Percentiles rank a stretch among this genome's conserved stretches.
These are phyloP conservation scores for Geoglossum glabrum DNA, from an alignment of 495 filamentous ascomycete species.

Conservation along the genomic window DNA sequence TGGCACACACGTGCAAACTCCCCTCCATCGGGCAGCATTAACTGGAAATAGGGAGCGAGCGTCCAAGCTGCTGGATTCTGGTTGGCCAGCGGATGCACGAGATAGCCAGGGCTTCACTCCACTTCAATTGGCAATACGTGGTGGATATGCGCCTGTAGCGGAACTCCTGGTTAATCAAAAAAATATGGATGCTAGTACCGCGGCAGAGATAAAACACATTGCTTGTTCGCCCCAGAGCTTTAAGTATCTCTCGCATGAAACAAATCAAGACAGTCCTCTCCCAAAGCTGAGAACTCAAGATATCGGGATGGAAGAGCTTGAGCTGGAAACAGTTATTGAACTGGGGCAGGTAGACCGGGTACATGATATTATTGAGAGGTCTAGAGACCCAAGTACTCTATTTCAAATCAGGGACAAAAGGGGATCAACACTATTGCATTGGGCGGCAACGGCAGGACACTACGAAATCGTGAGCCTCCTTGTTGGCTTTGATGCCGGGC, in stretches of 20 bases:
- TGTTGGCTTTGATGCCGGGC: background rate
- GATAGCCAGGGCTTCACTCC: background rate
- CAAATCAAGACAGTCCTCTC: too few relatives aligned
- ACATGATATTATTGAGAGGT: background rate
- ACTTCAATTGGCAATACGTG: background rate
- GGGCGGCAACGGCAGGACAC: background rate
- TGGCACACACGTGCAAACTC: background rate
- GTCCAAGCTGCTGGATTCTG: background rate
- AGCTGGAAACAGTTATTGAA: background rate
- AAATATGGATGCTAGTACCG: background rate
- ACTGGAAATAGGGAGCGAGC: background rate
- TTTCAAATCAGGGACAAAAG: background rate
- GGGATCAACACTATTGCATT: background rate
- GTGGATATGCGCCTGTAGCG: background rate
- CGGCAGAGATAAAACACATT: background rate
- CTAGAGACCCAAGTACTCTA: background rate
- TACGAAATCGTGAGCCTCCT: background rate
- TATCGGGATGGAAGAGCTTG: too few relatives aligned
- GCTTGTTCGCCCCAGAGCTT: too few relatives aligned
- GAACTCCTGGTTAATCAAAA: background rate
- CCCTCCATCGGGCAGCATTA: background rate
- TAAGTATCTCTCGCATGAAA: too few relatives aligned
- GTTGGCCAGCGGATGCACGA: background rate
- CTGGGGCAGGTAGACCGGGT: too few relatives aligned
- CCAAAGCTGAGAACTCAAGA: too few relatives aligned